These are phyloP conservation scores for Botryotinia globosa DNA, from an alignment of 2,329 filamentous ascomycete species.

Conservation along the genomic window DNA sequence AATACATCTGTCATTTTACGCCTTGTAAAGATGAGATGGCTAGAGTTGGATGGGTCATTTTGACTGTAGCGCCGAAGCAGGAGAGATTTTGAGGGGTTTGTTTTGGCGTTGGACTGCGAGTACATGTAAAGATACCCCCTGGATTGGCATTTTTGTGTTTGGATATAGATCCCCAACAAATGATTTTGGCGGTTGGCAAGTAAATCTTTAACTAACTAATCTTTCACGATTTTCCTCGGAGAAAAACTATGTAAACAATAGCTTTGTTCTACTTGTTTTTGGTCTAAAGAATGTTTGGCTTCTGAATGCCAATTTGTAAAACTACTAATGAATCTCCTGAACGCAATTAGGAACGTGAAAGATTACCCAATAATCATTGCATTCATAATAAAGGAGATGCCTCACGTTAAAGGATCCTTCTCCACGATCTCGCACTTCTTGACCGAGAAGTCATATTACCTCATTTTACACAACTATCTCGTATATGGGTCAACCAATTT, in stretches of 20 bases:
- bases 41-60: slow-evolving; percentile 38
- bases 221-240: neutral
- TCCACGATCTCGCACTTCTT: neutral
- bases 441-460: fast-evolving
- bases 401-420: neutral
- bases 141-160: neutral
- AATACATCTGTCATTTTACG: slow-evolving; percentile 43
- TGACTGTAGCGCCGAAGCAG: slow-evolving; percentile 37
- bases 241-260: neutral
- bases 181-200: neutral
- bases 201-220: neutral
- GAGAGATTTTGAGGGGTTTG: neutral
- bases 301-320: neutral
- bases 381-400: neutral
- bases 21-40: slow-evolving; percentile 43
- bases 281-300: neutral
- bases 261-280: neutral
- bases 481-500: neutral
- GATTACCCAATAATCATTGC: neutral
- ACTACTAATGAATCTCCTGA: neutral
- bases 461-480: neutral
- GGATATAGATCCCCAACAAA: too few relatives aligned
- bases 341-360: neutral
- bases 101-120: neutral
- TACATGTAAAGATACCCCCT: neutral